Evolutionary conservation across 2,329 filamentous ascomycete species (phyloP), one percentile per base, ranked within the genome.

Genomic region (Botrytis fabae): DNA sequence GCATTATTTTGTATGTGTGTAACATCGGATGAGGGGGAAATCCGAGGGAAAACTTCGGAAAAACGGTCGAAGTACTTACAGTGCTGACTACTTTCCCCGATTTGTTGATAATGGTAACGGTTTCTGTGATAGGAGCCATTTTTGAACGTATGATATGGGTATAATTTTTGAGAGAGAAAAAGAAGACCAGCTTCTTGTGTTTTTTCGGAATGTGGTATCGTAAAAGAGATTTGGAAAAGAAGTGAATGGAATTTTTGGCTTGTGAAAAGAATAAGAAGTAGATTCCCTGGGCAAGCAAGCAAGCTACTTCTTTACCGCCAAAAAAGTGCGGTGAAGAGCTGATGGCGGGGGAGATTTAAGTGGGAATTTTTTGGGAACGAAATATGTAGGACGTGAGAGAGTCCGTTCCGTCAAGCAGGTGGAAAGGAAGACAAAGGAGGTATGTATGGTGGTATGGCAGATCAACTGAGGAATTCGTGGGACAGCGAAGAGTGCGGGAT

Each of bases 71-170:
- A n/a, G n/a, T 40, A 76, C 91, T 82, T 86, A 95, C 93, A 74
- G 92, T 96, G 86, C 91, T 95, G 78, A 97, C 93, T 69, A 97
- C 91, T 84, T 97, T 97, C 79, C 94, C 94, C 73, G 93, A 96
- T 82, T 89, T 94, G 85, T 97, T 96, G 83, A 97, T 92, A 79
- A 97, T 93, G 77, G 93, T 95, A 78, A 97, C 90, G 68, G 93
- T 95, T 83, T 97, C 91, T 75, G 87, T 86, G 46, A 89, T 73
- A 70, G 78, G 69, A 72, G 70, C 22, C 70, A 72, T 72, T 32
- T 62, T 59, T 68, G 18, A 59, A 71, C 28, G 70, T 66, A 59
- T 59, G 38, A 59, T 32, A 25, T 38, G 20, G 35, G 20, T 68
- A 42, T 54, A 57, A 16, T 8, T 57, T 54, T 57, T 18, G 51